Evolutionary conservation across 129 eudicot species (phyloP).

Genomic region (Artemisia argyi): DNA sequence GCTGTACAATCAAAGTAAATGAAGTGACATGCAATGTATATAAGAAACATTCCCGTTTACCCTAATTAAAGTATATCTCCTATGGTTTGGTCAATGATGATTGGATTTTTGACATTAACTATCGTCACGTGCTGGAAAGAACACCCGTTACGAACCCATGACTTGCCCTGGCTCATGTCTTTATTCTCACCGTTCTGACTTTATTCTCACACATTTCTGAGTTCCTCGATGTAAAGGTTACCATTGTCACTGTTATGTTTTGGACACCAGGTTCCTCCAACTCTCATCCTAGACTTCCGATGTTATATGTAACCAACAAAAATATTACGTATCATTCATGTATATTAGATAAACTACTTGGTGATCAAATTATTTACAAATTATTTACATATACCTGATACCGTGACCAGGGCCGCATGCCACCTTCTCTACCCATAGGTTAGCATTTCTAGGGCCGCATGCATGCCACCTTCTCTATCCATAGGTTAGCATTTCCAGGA

Average conservation of each 20-base stretch:
- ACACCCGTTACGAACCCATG: constrained; percentile 37
- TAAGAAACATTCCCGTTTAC: no score
- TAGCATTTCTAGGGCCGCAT: constrained; percentile 25
- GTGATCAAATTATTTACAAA: no score
- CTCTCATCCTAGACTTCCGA: constrained; percentile 9
- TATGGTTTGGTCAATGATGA: constrained; percentile 28
- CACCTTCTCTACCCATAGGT: constrained; percentile 34
- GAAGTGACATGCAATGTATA: no score
- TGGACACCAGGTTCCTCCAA: constrained; percentile 32
- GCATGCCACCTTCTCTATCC: no score
- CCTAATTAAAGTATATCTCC: no score
- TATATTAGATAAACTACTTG: no score
- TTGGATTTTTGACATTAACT: constrained; percentile 35
- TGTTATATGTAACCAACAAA: no score
- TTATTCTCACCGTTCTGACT: constrained; percentile 16
- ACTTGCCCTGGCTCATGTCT: constrained; percentile 45
- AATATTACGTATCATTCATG: no score
- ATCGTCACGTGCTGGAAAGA: constrained; percentile 37
- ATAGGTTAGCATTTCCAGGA: no score
- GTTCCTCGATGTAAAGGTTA: constrained; percentile 28
- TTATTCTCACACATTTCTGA: constrained; percentile 17
- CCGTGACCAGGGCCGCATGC: constrained; percentile 56
- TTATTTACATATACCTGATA: constrained; percentile 41
- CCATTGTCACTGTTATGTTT: constrained; percentile 22
- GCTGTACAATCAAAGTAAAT: no score